phyloP scores from a whole-genome alignment of 1,284 basidiomycete species.

The Ceratobasidium sp. region DNA sequence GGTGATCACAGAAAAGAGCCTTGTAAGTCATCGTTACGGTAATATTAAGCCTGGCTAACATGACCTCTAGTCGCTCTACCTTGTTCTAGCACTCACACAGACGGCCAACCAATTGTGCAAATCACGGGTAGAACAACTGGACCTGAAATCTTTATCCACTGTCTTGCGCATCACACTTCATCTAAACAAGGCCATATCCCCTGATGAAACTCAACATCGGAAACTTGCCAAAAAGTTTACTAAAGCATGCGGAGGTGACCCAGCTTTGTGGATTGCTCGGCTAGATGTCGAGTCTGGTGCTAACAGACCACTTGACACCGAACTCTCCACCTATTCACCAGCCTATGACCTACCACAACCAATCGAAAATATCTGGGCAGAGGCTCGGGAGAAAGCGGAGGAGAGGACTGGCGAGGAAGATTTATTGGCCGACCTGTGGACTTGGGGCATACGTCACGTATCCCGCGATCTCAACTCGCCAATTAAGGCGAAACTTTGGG shows the following conservation, averaged over 20 bases:
- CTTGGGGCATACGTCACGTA: conserved; percentile 43
- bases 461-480: conserved; percentile 41
- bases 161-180: conserved; percentile 57
- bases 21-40: conserved; percentile 58
- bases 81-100: conserved; percentile 57
- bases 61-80: conserved; percentile 58
- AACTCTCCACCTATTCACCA: conserved; percentile 46
- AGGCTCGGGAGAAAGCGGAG: conserved; percentile 37
- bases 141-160: conserved; percentile 56
- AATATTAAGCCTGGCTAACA: not conserved
- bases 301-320: conserved; percentile 47
- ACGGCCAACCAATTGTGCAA: conserved; percentile 38
- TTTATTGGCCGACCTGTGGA: conserved; percentile 39
- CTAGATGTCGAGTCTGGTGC: conserved; percentile 55
- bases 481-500: too few species aligned
- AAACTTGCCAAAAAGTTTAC: conserved; percentile 57
- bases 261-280: conserved; percentile 62
- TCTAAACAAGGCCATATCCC: conserved; percentile 45
- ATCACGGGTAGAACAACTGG: conserved; percentile 48
- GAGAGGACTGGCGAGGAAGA: conserved; percentile 32
- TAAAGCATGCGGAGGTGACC: conserved; percentile 50
- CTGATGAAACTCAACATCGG: conserved; percentile 52
- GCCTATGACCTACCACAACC: conserved; percentile 54
- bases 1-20: conserved; percentile 57
- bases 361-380: conserved; percentile 36